Percentiles rank a stretch among this genome's conserved stretches.
Conservation (phyloP, 2,329 filamentous ascomycete genomes). For the Plenodomus lindquistii region DNA sequence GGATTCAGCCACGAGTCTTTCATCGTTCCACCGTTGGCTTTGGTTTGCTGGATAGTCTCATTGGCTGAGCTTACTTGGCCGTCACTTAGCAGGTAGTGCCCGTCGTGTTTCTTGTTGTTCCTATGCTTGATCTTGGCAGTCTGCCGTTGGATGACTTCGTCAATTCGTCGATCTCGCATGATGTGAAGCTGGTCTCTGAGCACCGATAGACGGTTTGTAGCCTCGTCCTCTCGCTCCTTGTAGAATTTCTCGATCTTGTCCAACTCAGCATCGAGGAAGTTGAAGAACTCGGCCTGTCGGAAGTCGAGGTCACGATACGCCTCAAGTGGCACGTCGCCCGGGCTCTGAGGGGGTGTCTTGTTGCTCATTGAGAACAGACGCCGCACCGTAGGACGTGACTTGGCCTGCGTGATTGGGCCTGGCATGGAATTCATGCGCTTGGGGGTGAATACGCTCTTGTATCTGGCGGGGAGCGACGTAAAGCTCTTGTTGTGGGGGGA, state of each 20-base stretch:
- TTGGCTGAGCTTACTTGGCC: slow-evolving; percentile 27
- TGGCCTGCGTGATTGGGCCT: slow-evolving; percentile 19
- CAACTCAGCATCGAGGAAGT: slow-evolving; percentile 80
- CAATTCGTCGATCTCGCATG: slow-evolving; percentile 82
- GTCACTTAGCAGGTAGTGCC: slow-evolving; percentile 13
- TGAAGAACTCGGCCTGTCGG: slow-evolving; percentile 81
- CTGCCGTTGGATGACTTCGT: slow-evolving; percentile 66
- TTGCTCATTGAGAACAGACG: slow-evolving; percentile 51
- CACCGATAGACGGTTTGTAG: slow-evolving; percentile 69
- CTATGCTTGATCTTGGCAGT: slow-evolving; percentile 38
- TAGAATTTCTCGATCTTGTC: slow-evolving; percentile 94
- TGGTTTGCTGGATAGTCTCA: slow-evolving; percentile 18
- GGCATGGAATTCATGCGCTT: slow-evolving; percentile 49
- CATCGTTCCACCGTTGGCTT: slow-evolving; percentile 14
- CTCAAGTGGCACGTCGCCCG: slow-evolving; percentile 57
- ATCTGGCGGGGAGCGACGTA: slow-evolving; percentile 30
- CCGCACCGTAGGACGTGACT: slow-evolving; percentile 43
- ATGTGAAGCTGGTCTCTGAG: slow-evolving; percentile 87
- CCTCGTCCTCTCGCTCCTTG: slow-evolving; percentile 82
- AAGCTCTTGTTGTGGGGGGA: slow-evolving; percentile 37
- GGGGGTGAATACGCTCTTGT: slow-evolving; percentile 46
- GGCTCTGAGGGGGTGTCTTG: slow-evolving; percentile 41
- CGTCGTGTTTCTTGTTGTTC: slow-evolving; percentile 21
- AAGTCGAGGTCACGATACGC: slow-evolving; percentile 68
- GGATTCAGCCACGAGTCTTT: slow-evolving; percentile 33